Percentiles rank a stretch among this genome's conserved stretches.
Evolutionary conservation across 768 basidiomycete genomes (phyloP).

Genomic region (Lentinula boryana): DNA sequence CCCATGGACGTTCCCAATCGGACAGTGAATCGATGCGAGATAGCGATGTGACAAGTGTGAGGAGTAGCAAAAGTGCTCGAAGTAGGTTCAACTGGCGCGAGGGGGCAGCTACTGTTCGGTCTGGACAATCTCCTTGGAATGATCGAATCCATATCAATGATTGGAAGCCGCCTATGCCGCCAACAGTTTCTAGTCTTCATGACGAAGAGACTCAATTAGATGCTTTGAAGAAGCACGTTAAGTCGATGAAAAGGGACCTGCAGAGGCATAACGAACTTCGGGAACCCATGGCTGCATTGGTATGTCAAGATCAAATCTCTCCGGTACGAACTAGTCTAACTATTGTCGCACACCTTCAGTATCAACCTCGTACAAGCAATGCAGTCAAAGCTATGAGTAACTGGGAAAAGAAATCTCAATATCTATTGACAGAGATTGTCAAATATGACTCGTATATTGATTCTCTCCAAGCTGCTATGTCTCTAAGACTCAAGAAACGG

Average conservation of each 20-base stretch:
- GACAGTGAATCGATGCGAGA: conserved; percentile 48
- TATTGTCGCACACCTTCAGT: conserved; percentile 38
- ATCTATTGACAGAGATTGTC: conserved; percentile 85
- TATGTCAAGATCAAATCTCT: conserved; percentile 23
- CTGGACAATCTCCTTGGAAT: conserved; percentile 62
- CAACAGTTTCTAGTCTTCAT: conserved; percentile 75
- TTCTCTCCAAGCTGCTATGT: conserved; percentile 79
- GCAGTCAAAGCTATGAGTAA: conserved; percentile 75
- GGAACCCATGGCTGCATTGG: conserved; percentile 76
- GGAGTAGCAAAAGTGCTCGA: conserved; percentile 68
- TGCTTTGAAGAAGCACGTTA: conserved; percentile 77
- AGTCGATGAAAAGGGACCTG: conserved; percentile 69
- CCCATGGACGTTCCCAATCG: conserved; percentile 48
- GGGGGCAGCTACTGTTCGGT: conserved; percentile 57
- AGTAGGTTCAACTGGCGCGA: conserved; percentile 74
- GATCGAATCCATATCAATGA: conserved; percentile 83
- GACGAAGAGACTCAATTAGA: conserved; percentile 95
- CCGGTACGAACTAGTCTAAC: neutral
- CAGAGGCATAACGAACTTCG: conserved; percentile 80
- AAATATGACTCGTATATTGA: conserved; percentile 97
- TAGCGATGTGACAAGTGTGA: conserved; percentile 57
- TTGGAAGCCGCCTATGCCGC: conserved; percentile 89
- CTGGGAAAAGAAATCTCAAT: conserved; percentile 90
- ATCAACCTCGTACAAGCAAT: conserved; percentile 69
- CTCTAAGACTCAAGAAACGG: conserved; percentile 78